Evolutionary conservation across 108 stramenopile genomes (phyloP).

Genomic region (Mayamaea pseudoterrestris): DNA sequence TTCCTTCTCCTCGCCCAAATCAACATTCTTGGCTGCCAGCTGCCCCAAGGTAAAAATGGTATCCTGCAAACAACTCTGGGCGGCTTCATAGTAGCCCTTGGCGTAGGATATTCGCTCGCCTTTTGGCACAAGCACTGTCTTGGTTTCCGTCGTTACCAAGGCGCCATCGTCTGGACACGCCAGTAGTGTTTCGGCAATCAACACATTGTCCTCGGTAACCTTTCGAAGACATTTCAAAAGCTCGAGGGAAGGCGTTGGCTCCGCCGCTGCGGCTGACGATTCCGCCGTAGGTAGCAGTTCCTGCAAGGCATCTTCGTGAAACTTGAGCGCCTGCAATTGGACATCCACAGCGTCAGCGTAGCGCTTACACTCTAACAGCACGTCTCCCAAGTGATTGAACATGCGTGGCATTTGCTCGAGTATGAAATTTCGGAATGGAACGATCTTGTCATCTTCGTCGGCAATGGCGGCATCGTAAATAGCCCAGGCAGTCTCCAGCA

Average conservation of each 20-base stretch:
- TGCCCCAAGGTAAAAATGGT: slow-evolving; percentile 47
- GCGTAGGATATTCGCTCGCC: slow-evolving; percentile 50
- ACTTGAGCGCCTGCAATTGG: slow-evolving; percentile 51
- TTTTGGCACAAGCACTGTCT: slow-evolving; percentile 42
- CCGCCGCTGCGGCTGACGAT: not conserved
- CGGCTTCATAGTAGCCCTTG: slow-evolving; percentile 64
- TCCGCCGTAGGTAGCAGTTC: slow-evolving; percentile 4
- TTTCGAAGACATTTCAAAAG: slow-evolving; percentile 34
- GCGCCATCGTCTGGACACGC: slow-evolving; percentile 44
- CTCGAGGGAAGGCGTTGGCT: slow-evolving; percentile 16
- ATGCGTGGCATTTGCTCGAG: slow-evolving; percentile 49
- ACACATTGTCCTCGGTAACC: slow-evolving; percentile 46
- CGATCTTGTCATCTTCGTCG: not conserved
- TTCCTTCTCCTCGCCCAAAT: slow-evolving; percentile 52
- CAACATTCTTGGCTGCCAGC: slow-evolving; percentile 28
- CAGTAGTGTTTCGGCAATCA: slow-evolving; percentile 62
- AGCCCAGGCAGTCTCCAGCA: slow-evolving; percentile 62
- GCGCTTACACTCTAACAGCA: slow-evolving; percentile 26
- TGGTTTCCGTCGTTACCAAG: slow-evolving; percentile 46
- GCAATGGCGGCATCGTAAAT: slow-evolving; percentile 26
- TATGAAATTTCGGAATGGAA: slow-evolving; percentile 21
- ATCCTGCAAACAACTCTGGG: slow-evolving; percentile 47
- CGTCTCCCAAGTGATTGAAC: slow-evolving; percentile 54
- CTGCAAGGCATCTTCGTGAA: slow-evolving; percentile 31
- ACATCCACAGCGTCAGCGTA: slow-evolving; percentile 68